Base-by-base conservation (phyloP, 1,139 yeast genomes). In the Diutina rugosa region DNA sequence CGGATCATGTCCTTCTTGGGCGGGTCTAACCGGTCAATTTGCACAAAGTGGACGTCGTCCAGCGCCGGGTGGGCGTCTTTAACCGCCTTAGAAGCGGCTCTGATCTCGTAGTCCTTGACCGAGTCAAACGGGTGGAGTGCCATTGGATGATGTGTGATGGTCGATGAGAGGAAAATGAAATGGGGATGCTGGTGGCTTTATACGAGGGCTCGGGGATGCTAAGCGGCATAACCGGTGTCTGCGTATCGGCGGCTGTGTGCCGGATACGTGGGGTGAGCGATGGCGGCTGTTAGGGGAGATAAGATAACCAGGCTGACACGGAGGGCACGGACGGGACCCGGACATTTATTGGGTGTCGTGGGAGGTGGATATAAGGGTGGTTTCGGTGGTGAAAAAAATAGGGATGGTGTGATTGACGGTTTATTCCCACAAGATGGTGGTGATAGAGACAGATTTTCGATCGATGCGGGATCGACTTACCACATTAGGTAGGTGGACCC, bases 21-120 rank as follows among this genome's bases (percentile, higher is more conserved):
- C 45, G 96, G 96, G 67, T 89, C 96, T 58, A 82, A 69, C 64
- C 83, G 79, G 65, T 87, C 93, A 57, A 87, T 74, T 66, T 82
- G 88, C 63, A 84, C 81, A 71, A 88, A 85, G 70, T 85, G 91
- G 55, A 87, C 79, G 58, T 72, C 66, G 57, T 72, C 79, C 30
- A 66, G 62, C 7, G 80, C 78, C 30, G 78, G 71, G 61, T 80
- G 72, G 58, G 82, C 70, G 65, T 81, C 85, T 69, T 84, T 84
- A 69, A 85, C 72, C 59, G 84, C 76, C 69, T 81, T 81, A 56
- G 88, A 72, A 51, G 91, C 84, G 61, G 76, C 70, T 67, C 79
- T 76, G 65, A 87, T 72, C 73, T 88, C 96, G 57, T 70, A 77
- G 60, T 82, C 87, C 56, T 80, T 76, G 61, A 85, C 84, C 57